Evolutionary conservation across 2,329 filamentous ascomycete genomes (phyloP), one percentile per base, ranked within the genome.

Genomic region (Exophiala aquamarina): DNA sequence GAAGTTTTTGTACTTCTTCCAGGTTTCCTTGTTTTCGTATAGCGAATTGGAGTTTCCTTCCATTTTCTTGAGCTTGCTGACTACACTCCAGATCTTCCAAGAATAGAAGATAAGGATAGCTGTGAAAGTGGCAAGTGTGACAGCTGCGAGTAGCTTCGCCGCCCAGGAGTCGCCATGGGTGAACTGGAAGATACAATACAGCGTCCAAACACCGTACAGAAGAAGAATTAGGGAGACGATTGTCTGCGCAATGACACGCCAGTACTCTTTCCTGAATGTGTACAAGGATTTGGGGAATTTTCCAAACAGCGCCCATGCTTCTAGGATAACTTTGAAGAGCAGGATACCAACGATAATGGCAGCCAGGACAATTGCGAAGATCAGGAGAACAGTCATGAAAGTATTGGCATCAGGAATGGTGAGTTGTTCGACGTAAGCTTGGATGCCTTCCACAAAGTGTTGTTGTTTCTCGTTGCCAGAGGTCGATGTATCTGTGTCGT

Each of bases 101-200:
- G 82, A 84, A 68, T 96, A 97, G 70, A 87, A 94, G 5, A 64
- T 78, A n/a, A 98, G 73, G 29, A 96, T 68, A 13, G 69, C 82
- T 0, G 92, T 96, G 65, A 97, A 97, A 3, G 91, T 61, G 2
- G 68, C 81, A 2, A 97, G 78, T 0, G 90, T 95, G 14, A 95
- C 71, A 50, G 77, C 92, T 13, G 93, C 93, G 19, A 97, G 82
- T 0, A 79, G 59, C 67, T 94, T 93, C 36, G 90, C 91, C 6
- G 86, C 89, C 91, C 91, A 96, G 0, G 92, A 97, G 68, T 97
- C 93, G 49, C 92, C 91, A 33, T 84, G 80, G 1, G 86, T 93
- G 69, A 97, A 95, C 65, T 98, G 93, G 68, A 92, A 97, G 54
- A 98, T 81, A 66, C 92, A 97, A 70, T 95, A 97, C 34, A 97